These are phyloP conservation scores for Hypocrella siamensis DNA, from an alignment of 2,329 filamentous ascomycete genomes.

Conservation along the genomic window DNA sequence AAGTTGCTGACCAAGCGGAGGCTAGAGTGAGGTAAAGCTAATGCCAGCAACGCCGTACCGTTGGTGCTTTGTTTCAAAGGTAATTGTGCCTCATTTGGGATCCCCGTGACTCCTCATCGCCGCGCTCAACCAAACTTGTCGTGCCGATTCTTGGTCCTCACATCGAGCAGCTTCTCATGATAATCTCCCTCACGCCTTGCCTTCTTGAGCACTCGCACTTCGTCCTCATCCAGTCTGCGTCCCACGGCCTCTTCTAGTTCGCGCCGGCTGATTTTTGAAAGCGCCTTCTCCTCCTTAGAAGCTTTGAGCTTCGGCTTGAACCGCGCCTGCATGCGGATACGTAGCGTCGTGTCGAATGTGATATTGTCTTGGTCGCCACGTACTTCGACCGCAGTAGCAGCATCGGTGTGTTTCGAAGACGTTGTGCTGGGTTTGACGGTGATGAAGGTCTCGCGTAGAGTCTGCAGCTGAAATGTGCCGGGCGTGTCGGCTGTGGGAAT, in stretches of 20 bases:
- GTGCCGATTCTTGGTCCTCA: slow-evolving; percentile 86
- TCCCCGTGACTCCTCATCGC: background rate
- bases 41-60: too few species aligned
- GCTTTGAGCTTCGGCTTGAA: slow-evolving; percentile 78
- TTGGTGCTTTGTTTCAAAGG: background rate
- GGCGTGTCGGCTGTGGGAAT: slow-evolving; percentile 48
- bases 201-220: slow-evolving; percentile 69
- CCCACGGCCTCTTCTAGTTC: slow-evolving; percentile 76
- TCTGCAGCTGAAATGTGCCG: slow-evolving; percentile 61
- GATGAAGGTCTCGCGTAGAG: slow-evolving; percentile 55
- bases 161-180: slow-evolving; percentile 69
- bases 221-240: slow-evolving; percentile 62
- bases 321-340: slow-evolving; percentile 84
- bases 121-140: slow-evolving; percentile 49
- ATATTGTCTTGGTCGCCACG: slow-evolving; percentile 59
- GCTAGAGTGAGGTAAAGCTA: too few species aligned
- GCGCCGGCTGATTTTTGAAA: slow-evolving; percentile 70
- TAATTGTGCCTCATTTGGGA: background rate
- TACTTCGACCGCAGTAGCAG: slow-evolving; percentile 42
- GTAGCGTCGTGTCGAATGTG: slow-evolving; percentile 54
- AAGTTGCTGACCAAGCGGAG: background rate
- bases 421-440: slow-evolving; percentile 35
- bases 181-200: slow-evolving; percentile 79
- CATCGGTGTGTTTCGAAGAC: slow-evolving; percentile 25
- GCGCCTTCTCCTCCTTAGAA: slow-evolving; percentile 67